Evolutionary conservation across 148 eudicot genomes (phyloP).

Genomic region (Nepenthes mirabilis): DNA sequence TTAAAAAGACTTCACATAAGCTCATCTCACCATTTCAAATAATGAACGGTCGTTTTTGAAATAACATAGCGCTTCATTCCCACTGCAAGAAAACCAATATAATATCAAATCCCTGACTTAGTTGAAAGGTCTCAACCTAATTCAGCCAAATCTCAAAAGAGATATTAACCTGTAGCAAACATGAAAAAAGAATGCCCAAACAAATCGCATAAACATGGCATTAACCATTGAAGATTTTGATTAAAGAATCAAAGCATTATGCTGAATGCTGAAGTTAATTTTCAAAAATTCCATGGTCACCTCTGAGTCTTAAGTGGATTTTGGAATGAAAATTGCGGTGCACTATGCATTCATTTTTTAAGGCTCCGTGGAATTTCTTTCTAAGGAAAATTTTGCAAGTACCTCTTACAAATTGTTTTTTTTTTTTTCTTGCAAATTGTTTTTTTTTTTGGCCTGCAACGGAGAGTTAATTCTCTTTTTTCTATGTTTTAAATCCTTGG

Average conservation of each 20-base stretch:
- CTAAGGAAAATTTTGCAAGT: no score
- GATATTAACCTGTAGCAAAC: neutral
- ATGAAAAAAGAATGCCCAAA: neutral
- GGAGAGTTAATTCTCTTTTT: no score
- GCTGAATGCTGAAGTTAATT: neutral
- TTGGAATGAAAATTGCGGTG: no score
- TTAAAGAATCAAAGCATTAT: no score
- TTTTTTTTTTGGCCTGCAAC: no score
- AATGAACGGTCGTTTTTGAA: conserved; percentile 69
- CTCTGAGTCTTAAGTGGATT: no score
- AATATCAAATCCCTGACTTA: neutral
- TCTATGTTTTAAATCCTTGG: no score
- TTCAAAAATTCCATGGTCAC: neutral
- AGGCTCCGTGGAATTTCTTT: no score
- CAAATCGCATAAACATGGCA: neutral
- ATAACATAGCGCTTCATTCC: conserved; percentile 69
- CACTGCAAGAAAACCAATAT: conserved; percentile 26
- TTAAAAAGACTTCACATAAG: neutral
- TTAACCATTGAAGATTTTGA: neutral
- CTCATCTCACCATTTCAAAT: conserved; percentile 48
- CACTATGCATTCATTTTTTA: no score
- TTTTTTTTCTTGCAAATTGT: no score
- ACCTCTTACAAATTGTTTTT: no score
- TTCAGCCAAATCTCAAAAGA: no score
- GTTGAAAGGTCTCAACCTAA: neutral